Evolutionary conservation across 2,329 filamentous ascomycete genomes (phyloP), one percentile per base, ranked within the genome.

Genomic region (Ascochyta koolunga): DNA sequence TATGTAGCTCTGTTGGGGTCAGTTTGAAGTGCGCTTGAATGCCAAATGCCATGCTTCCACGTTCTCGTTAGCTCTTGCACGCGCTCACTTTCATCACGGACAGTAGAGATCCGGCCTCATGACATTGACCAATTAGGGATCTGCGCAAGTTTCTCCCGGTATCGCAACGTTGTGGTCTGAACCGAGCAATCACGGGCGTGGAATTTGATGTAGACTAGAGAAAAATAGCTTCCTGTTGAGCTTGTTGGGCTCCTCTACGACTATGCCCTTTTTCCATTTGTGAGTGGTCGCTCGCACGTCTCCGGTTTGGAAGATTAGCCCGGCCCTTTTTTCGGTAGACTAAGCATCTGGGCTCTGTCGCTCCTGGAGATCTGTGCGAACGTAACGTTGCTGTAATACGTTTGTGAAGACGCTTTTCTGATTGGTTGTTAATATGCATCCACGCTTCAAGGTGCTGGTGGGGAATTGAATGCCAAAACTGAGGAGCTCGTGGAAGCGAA

Each of bases 291-390:
- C 31, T 49, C 40, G 40, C 45, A 36, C 51, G 40, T 21, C 40
- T 25, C 51, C 51, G 45, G 51, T 45, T 45, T 50, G 18, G 40
- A 32, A 45, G 36, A 44, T 37, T 36, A 29, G 35, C 9, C 45
- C 51, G 51, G 51, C 45, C 45, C 51, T 54, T 46, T 41, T 25
- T 41, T 50, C 51, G 51, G 51, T 45, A 21, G 40, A 19, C 37
- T 50, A 55, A 50, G 47, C 37, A 41, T 47, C 50, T 55, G 46
- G 46, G 46, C 46, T 55, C 46, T 42, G 46, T 31, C 36, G 24
- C 44, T 38, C 31, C 24, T 46, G 32, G 32, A 35, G 46, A 55
- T 47, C 47, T 42, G 52, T 50, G 52, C 52, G 35, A 24, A 39
- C 24, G 44, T 29, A 47, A 43, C 42, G 27, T 46, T 11, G 39